phyloP scores from a whole-genome alignment of 768 basidiomycete genomes.

The Hydnomerulius pinastri region DNA sequence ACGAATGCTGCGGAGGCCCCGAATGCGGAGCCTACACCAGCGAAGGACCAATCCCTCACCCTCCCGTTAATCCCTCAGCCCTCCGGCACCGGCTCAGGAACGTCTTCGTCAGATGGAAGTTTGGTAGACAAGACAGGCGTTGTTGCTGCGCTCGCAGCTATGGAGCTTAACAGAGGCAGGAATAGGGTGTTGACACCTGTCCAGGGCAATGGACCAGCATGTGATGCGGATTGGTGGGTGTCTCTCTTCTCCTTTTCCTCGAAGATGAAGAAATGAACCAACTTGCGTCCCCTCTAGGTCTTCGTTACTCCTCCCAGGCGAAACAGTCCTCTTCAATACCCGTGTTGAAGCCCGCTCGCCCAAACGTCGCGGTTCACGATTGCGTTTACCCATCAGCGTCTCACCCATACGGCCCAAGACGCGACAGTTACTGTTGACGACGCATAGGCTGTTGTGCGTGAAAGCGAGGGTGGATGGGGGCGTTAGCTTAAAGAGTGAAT shows the following conservation, averaged over 20 bases:
- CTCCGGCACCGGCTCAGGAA: constrained; percentile 38
- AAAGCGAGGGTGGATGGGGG: constrained; percentile 44
- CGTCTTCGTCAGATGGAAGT: constrained; percentile 53
- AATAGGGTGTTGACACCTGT: constrained; percentile 56
- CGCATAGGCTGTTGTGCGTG: constrained; percentile 55
- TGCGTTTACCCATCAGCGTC: constrained; percentile 53
- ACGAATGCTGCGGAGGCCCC: constrained; percentile 4
- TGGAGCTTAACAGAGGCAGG: constrained; percentile 49
- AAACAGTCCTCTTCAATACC: constrained; percentile 51
- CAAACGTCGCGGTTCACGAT: constrained; percentile 56
- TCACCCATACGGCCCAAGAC: constrained; percentile 49
- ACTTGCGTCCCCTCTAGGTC: constrained; percentile 35
- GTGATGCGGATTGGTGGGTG: constrained; percentile 49
- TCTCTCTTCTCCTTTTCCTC: background rate
- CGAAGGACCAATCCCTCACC: constrained; percentile 1
- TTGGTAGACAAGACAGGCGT: constrained; percentile 38
- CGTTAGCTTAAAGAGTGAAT: constrained; percentile 52
- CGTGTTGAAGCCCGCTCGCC: constrained; percentile 55
- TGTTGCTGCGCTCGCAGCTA: constrained; percentile 34
- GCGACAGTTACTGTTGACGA: constrained; percentile 58
- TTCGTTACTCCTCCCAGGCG: constrained; percentile 44
- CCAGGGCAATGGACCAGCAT: constrained; percentile 43
- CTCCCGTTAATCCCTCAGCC: constrained; percentile 1
- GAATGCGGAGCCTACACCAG: constrained; percentile 6
- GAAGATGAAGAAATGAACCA: no score